Evolutionary conservation across 768 basidiomycete species (phyloP).

Genomic region (Pleurotus tuber-regium): DNA sequence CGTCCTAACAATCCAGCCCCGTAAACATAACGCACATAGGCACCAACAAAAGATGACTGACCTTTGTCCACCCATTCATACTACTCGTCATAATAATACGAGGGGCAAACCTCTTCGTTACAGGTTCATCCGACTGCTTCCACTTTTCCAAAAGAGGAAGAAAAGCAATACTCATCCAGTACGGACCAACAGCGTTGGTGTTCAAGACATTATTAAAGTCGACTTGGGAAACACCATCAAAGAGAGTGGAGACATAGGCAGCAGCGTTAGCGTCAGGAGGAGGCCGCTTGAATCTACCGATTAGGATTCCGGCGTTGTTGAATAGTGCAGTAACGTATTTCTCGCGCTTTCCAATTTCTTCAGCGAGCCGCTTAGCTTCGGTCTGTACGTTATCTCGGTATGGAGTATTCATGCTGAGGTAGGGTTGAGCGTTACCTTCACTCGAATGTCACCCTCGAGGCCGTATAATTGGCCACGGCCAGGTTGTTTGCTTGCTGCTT

Average conservation of each 20-base stretch:
- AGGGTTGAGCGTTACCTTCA: too few species aligned
- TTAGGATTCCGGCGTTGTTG: constrained; percentile 44
- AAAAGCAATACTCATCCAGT: constrained; percentile 56
- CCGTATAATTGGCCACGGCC: constrained; percentile 37
- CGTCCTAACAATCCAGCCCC: constrained; percentile 26
- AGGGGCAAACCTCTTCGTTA: constrained; percentile 36
- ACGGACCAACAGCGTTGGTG: constrained; percentile 44
- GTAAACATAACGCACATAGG: background rate
- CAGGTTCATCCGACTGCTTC: constrained; percentile 29
- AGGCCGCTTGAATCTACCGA: constrained; percentile 27
- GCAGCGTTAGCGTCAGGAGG: constrained; percentile 27
- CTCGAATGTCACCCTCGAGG: constrained; percentile 37
- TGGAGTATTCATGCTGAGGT: too few species aligned
- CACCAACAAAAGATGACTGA: constrained; percentile 4
- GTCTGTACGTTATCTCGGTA: constrained; percentile 29
- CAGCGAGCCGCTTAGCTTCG: constrained; percentile 41
- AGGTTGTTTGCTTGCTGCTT: constrained; percentile 30
- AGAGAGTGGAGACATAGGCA: constrained; percentile 36
- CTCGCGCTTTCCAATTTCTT: constrained; percentile 35
- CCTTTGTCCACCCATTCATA: constrained; percentile 55
- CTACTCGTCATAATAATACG: constrained; percentile 50
- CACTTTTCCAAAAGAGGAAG: constrained; percentile 49
- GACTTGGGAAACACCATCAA: constrained; percentile 34
- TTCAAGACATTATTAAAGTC: constrained; percentile 32
- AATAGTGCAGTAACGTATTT: constrained; percentile 43